A percentile compares a stretch with the other conserved stretches of the same genome.
Evolutionary conservation across 2,329 filamentous ascomycete genomes (phyloP).

Genomic region (Hypoxylon sp.): DNA sequence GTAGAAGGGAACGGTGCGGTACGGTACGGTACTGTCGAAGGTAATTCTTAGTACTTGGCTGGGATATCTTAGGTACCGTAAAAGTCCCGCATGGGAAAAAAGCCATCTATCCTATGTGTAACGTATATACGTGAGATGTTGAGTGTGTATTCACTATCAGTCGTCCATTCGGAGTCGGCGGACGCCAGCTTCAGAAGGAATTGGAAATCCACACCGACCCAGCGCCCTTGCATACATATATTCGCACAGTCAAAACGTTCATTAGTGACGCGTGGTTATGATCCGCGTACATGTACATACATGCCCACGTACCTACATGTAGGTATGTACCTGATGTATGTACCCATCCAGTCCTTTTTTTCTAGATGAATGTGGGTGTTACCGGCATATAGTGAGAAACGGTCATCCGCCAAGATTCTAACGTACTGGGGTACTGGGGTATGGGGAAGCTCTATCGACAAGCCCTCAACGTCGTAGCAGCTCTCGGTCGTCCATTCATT

Average conservation of each 20-base stretch:
- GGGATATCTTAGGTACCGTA: neutral
- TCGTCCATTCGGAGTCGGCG: slow-evolving; percentile 16
- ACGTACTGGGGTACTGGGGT: neutral
- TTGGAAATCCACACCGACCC: slow-evolving; percentile 2
- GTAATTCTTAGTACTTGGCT: neutral
- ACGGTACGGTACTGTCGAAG: slow-evolving; percentile 3
- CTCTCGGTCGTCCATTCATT: neutral
- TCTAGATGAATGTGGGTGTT: slow-evolving; percentile 13
- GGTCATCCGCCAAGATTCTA: slow-evolving; percentile 16
- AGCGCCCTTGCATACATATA: slow-evolving; percentile 37
- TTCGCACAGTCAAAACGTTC: slow-evolving; percentile 1
- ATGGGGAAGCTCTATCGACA: slow-evolving; percentile 1
- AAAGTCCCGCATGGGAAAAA: slow-evolving; percentile 1
- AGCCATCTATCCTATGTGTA: neutral
- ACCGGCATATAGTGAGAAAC: slow-evolving; percentile 22
- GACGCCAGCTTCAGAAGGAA: slow-evolving; percentile 8
- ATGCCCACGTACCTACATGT: neutral
- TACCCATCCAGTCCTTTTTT: slow-evolving; percentile 1
- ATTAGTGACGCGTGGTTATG: neutral
- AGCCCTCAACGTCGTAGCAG: slow-evolving; percentile 9
- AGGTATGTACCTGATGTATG: neutral
- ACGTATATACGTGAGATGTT: neutral
- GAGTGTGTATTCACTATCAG: neutral
- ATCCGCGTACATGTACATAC: slow-evolving; percentile 1
- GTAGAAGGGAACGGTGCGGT: neutral